These are phyloP conservation scores for Cladosporium austrohemisphaericum DNA, from an alignment of 2,329 filamentous ascomycete genomes.

Conservation along the genomic window DNA sequence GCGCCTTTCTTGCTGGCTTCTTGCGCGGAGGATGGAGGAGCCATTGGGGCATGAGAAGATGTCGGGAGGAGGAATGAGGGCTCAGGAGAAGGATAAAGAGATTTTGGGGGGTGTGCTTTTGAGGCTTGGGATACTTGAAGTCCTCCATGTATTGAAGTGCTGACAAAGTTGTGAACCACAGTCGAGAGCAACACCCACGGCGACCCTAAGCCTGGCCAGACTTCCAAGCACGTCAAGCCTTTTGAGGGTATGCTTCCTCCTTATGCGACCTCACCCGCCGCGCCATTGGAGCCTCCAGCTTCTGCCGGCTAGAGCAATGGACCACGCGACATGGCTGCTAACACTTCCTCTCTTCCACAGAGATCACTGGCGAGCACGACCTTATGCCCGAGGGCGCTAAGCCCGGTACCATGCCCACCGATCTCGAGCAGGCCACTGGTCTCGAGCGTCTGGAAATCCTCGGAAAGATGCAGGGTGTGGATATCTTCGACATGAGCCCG, in stretches of 20 bases:
- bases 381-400: constrained; percentile 78
- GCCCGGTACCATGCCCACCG: constrained; percentile 81
- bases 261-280: neutral
- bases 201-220: constrained; percentile 37
- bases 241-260: constrained; percentile 40
- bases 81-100: neutral
- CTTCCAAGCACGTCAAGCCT: constrained; percentile 40
- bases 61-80: neutral
- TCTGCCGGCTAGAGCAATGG: no score
- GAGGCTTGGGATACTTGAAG: constrained; percentile 30
- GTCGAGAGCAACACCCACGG: constrained; percentile 15
- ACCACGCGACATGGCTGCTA: constrained; percentile 21
- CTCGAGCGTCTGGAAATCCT: constrained; percentile 97
- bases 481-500: constrained; percentile 97
- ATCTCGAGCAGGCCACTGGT: constrained; percentile 94
- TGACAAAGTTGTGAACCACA: constrained; percentile 21
- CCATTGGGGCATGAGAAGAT: neutral
- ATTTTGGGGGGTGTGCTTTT: constrained; percentile 12
- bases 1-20: constrained; percentile 12
- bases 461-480: constrained; percentile 98
- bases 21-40: neutral
- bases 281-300: no score
- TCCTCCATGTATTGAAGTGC: constrained; percentile 26
- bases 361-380: constrained; percentile 78
- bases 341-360: constrained; percentile 47